phyloP scores from a whole-genome alignment of 805 yeast species.

The Kodamaea laetipori region DNA sequence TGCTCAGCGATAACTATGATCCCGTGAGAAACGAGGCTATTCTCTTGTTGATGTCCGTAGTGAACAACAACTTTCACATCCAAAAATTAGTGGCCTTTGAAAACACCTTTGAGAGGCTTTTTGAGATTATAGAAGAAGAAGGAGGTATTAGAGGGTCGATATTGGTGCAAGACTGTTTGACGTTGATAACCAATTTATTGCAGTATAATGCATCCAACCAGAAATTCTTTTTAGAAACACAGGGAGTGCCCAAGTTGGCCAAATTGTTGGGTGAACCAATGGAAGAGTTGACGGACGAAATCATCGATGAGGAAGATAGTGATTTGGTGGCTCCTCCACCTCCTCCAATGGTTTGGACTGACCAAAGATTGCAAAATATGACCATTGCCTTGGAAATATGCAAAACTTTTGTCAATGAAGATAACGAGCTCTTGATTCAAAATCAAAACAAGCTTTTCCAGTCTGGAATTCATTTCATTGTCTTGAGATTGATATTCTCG shows the following conservation, averaged over 20 bases:
- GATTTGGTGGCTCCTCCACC: constrained; percentile 9
- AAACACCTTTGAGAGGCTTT: constrained; percentile 81
- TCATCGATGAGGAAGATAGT: constrained; percentile 18
- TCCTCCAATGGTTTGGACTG: constrained; percentile 68
- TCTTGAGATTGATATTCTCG: constrained; percentile 70
- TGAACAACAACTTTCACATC: constrained; percentile 76
- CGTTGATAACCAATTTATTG: constrained; percentile 69
- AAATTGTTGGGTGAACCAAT: constrained; percentile 64
- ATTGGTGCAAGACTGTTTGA: constrained; percentile 87
- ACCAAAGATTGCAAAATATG: constrained; percentile 70
- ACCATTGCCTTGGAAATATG: constrained; percentile 70
- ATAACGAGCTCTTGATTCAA: constrained; percentile 58
- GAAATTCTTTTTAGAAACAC: constrained; percentile 82
- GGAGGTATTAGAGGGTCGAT: constrained; percentile 89
- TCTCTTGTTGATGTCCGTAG: constrained; percentile 78
- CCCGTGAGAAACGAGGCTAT: constrained; percentile 89
- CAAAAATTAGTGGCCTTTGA: constrained; percentile 95
- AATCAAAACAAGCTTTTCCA: constrained; percentile 65
- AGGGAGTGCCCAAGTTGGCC: constrained; percentile 68
- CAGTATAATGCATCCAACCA: constrained; percentile 89
- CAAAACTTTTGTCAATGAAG: constrained; percentile 68
- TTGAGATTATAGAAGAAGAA: constrained; percentile 78
- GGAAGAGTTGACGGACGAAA: constrained; percentile 36
- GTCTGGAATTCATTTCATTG: constrained; percentile 64
- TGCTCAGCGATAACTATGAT: constrained; percentile 54